Evolutionary conservation across 805 yeast species (phyloP).

Genomic region (Sugiyamaella valdiviana): DNA sequence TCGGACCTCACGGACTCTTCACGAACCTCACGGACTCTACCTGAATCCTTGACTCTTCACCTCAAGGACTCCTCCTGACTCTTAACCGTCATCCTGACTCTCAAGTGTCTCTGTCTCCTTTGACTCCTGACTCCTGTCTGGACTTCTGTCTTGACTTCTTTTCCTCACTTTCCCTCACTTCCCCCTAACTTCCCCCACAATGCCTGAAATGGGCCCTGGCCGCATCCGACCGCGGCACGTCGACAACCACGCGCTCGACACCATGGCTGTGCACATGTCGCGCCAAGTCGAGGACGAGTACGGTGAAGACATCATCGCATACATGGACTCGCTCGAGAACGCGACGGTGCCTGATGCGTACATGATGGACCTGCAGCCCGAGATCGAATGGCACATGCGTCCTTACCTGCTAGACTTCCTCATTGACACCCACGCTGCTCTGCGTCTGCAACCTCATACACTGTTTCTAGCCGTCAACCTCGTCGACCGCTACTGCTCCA

Average conservation of each 20-base stretch:
- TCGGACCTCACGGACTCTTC: no score
- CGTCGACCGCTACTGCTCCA: conserved; percentile 87
- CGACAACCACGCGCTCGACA: conserved; percentile 14
- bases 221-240: conserved; percentile 6
- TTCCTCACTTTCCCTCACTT: not conserved
- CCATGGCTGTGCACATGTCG: conserved; percentile 15
- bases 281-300: conserved; percentile 31
- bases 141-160: not conserved
- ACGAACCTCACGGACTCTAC: no score
- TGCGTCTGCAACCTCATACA: conserved; percentile 59
- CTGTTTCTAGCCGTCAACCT: conserved; percentile 64
- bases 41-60: no score
- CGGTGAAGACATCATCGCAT: conserved; percentile 32
- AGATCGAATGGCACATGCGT: conserved; percentile 66
- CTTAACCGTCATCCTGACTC: not conserved
- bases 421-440: conserved; percentile 56
- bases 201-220: conserved; percentile 18
- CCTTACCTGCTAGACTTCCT: conserved; percentile 72
- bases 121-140: not conserved
- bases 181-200: not conserved
- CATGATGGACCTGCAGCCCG: conserved; percentile 83
- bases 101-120: not conserved
- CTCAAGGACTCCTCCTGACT: no score
- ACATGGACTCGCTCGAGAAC: conserved; percentile 32
- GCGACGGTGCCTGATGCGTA: conserved; percentile 45